Evolutionary conservation across 192 early-diverging fungal genomes (phyloP).

Genomic region (Phlyctochytrium bullatum): DNA sequence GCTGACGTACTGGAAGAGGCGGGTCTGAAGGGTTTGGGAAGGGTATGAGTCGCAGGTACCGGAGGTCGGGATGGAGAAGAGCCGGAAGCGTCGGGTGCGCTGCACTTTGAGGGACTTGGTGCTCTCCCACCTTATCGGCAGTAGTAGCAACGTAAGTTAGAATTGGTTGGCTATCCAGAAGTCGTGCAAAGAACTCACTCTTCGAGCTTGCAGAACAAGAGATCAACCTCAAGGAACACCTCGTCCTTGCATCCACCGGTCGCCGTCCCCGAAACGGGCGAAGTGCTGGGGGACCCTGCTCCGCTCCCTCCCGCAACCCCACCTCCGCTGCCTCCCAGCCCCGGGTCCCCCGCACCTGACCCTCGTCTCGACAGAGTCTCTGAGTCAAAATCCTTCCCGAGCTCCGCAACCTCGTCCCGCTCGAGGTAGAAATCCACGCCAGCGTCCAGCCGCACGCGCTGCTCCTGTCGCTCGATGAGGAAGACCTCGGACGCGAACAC

Average conservation of each 20-base stretch:
- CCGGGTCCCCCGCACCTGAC: too few species aligned
- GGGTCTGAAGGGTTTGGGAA: too few species aligned
- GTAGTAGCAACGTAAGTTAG: neutral
- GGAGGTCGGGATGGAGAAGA: too few species aligned
- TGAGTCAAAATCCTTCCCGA: neutral
- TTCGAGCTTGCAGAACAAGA: neutral
- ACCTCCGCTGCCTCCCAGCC: too few species aligned
- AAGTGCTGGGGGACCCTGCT: too few species aligned
- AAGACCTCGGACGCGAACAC: neutral
- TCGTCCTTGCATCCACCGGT: neutral
- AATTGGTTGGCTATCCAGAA: neutral
- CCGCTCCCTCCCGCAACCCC: too few species aligned
- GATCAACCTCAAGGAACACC: neutral
- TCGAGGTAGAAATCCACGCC: neutral
- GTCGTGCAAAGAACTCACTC: neutral
- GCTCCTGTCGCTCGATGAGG: neutral
- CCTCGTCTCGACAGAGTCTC: too few species aligned
- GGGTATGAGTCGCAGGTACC: too few species aligned
- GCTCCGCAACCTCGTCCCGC: neutral
- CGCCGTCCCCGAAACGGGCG: too few species aligned
- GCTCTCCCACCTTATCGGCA: neutral
- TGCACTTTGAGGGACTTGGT: neutral
- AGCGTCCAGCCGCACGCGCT: neutral
- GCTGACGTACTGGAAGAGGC: neutral
- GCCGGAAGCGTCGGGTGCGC: neutral